These are phyloP conservation scores for Brasenia schreberi DNA, from an alignment of 164 flowering plant genomes.

Conservation along the genomic window DNA sequence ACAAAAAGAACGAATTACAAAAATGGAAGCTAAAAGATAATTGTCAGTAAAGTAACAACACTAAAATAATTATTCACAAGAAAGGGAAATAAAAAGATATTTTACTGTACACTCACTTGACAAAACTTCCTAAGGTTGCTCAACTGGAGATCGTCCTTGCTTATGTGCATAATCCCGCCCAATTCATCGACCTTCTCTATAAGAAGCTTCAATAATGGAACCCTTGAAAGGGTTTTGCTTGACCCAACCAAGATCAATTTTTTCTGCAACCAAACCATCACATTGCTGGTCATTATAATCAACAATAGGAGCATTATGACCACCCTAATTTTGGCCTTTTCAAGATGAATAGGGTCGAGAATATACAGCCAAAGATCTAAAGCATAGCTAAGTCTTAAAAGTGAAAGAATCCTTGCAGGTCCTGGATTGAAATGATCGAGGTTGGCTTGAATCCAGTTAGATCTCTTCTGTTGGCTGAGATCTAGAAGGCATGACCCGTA, in stretches of 20 bases:
- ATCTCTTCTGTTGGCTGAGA: too few species aligned
- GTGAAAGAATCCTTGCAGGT: too few species aligned
- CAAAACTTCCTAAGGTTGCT: slow-evolving; percentile 46
- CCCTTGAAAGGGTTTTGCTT: slow-evolving; percentile 61
- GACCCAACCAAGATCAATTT: slow-evolving; percentile 98
- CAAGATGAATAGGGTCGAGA: too few species aligned
- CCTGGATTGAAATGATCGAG: too few species aligned
- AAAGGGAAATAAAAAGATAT: background rate
- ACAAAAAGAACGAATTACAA: background rate
- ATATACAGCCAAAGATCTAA: too few species aligned
- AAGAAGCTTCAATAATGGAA: slow-evolving; percentile 80
- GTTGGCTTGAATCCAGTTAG: too few species aligned
- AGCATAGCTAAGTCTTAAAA: too few species aligned
- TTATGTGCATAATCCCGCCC: slow-evolving; percentile 37
- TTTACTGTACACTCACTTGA: slow-evolving; percentile 12
- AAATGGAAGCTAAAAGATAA: background rate
- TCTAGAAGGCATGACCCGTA: too few species aligned
- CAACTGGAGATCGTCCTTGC: slow-evolving; percentile 33
- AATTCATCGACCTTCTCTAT: slow-evolving; percentile 78
- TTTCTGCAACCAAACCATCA: slow-evolving; percentile 37
- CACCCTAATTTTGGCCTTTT: too few species aligned
- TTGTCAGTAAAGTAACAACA: too few species aligned
- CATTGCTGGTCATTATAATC: background rate
- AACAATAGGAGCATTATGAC: too few species aligned
- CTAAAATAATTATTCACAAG: too few species aligned